These are phyloP conservation scores for Cyberlindnera xylosilytica DNA, from an alignment of 805 yeast genomes.

Conservation along the genomic window DNA sequence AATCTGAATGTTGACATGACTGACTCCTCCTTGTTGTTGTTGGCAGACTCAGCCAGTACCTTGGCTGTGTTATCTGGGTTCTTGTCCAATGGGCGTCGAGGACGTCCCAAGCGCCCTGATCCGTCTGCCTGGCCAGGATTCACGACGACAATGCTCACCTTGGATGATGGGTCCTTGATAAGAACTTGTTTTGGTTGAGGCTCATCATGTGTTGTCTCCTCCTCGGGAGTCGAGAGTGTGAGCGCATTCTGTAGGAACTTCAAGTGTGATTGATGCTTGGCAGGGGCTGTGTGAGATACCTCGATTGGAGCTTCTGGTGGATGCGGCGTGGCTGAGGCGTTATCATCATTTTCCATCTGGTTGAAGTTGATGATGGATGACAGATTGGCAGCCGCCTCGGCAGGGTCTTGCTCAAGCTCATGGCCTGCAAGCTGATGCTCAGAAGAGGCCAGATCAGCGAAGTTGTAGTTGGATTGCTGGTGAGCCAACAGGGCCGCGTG, in stretches of 20 bases:
- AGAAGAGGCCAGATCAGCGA: neutral
- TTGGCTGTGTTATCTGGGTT: neutral
- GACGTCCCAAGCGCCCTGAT: slow-evolving; percentile 26
- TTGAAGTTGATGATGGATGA: slow-evolving; percentile 27
- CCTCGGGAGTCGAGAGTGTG: neutral
- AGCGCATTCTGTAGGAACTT: slow-evolving; percentile 16
- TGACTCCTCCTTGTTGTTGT: slow-evolving; percentile 23
- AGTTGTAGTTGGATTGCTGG: slow-evolving; percentile 5
- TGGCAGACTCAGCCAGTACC: slow-evolving; percentile 9
- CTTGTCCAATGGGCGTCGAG: slow-evolving; percentile 17
- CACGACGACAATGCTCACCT: slow-evolving; percentile 27
- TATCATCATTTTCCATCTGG: slow-evolving; percentile 10
- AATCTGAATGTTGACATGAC: slow-evolving; percentile 25
- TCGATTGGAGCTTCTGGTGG: neutral
- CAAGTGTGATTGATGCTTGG: slow-evolving; percentile 10
- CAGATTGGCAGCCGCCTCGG: slow-evolving; percentile 24
- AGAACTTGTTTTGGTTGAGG: slow-evolving; percentile 22
- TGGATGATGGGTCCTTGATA: slow-evolving; percentile 20
- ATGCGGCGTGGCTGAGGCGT: neutral
- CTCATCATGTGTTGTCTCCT: neutral
- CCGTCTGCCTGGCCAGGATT: slow-evolving; percentile 27
- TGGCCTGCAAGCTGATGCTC: slow-evolving; percentile 3
- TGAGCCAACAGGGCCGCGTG: slow-evolving; percentile 15
- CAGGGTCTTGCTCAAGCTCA: slow-evolving; percentile 6
- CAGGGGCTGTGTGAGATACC: neutral